phyloP scores from a whole-genome alignment of 1,284 basidiomycete species.

The Hemileia vastatrix region DNA sequence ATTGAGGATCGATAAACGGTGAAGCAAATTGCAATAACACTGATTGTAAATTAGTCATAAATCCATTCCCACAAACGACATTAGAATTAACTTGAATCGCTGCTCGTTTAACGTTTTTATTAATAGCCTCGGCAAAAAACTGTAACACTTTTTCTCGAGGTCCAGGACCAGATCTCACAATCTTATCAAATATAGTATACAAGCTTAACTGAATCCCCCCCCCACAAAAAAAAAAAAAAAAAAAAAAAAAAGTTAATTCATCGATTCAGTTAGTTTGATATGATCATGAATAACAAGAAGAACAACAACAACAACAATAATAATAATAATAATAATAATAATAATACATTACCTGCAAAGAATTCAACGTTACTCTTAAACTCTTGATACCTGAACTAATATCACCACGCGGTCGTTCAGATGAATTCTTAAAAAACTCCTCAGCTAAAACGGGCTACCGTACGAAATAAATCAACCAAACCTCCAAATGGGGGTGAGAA shows the following conservation, averaged over 20 bases:
- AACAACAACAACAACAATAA: background rate
- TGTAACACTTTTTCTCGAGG: constrained; percentile 74
- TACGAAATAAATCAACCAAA: background rate
- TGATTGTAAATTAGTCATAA: constrained; percentile 81
- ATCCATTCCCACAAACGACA: constrained; percentile 81
- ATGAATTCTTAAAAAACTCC: constrained; percentile 72
- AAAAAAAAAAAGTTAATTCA: constrained; percentile 35
- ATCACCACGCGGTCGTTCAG: constrained; percentile 62
- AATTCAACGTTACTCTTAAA: constrained; percentile 67
- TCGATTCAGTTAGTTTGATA: too few species aligned
- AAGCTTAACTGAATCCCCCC: constrained; percentile 55
- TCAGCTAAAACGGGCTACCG: constrained; percentile 62
- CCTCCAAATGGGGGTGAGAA: background rate
- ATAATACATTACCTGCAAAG: constrained; percentile 56
- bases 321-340: constrained; percentile 8
- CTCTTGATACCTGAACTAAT: constrained; percentile 75
- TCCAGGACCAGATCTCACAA: constrained; percentile 71
- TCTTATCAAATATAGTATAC: constrained; percentile 77
- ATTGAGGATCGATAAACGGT: constrained; percentile 88
- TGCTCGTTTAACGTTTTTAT: constrained; percentile 71
- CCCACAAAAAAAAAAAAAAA: constrained; percentile 34
- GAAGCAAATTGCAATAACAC: constrained; percentile 80
- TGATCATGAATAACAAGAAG: background rate
- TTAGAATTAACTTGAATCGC: constrained; percentile 82
- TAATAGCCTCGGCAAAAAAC: constrained; percentile 66